Percentiles rank a stretch among this genome's conserved stretches.
Conservation (phyloP, 768 basidiomycete genomes). For the Pleurotus eryngii region DNA sequence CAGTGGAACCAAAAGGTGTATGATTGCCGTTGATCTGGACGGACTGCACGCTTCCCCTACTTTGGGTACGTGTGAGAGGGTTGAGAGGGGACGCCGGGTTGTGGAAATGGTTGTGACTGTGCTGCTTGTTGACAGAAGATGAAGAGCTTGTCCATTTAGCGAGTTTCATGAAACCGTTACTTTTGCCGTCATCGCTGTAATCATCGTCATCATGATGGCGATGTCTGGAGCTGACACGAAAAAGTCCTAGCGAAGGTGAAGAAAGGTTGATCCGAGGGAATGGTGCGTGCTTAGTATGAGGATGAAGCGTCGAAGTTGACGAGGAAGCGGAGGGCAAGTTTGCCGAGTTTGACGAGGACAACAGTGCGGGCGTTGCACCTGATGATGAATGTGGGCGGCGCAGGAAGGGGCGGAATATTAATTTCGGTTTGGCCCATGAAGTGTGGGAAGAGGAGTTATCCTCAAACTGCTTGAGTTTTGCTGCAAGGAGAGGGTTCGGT, state of each 20-base stretch:
- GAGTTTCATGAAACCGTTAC: neutral
- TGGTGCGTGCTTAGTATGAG: slow-evolving; percentile 17
- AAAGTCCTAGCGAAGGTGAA: slow-evolving; percentile 8
- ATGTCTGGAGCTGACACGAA: neutral
- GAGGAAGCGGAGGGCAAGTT: slow-evolving; percentile 18
- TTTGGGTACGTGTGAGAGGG: slow-evolving; percentile 12
- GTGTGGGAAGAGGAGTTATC: neutral
- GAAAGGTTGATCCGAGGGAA: slow-evolving; percentile 3
- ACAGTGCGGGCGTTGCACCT: neutral
- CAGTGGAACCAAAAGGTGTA: slow-evolving; percentile 5
- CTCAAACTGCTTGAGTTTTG: slow-evolving; percentile 2
- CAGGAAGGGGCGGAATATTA: neutral
- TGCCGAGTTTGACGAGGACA: slow-evolving; percentile 20
- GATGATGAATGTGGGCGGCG: neutral
- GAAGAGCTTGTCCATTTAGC: neutral
- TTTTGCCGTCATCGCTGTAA: neutral
- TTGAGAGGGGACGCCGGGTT: slow-evolving; percentile 5
- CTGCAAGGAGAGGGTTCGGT: slow-evolving; percentile 5
- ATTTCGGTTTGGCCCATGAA: neutral
- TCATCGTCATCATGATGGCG: slow-evolving; percentile 2
- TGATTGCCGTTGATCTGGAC: neutral
- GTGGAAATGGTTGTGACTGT: neutral
- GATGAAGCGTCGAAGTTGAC: slow-evolving; percentile 21
- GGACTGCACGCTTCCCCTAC: neutral
- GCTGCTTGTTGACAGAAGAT: neutral